Evolutionary conservation across 208 protist species (phyloP).

Genomic region (Leishmania turanica): DNA sequence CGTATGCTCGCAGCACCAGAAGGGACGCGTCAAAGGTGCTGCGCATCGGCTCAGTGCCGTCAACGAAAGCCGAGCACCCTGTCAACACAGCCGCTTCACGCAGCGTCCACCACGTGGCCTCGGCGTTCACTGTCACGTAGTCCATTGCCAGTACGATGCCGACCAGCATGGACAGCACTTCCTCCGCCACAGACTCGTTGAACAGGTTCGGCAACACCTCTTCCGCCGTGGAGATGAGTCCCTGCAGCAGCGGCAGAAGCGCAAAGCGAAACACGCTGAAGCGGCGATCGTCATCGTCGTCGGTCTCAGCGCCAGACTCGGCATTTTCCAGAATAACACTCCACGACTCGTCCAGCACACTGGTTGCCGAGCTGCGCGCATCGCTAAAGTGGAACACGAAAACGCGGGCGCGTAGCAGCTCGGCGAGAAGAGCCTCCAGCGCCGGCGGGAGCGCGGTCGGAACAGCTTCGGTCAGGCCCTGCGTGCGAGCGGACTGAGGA

Average conservation of each 20-base stretch:
- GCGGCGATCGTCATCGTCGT: constrained; percentile 43
- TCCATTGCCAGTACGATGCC: constrained; percentile 79
- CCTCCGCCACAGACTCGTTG: constrained; percentile 53
- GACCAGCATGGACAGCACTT: constrained; percentile 69
- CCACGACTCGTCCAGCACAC: constrained; percentile 82
- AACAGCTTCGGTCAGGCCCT: not conserved
- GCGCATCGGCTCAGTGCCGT: not conserved
- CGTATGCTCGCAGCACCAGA: constrained; percentile 24
- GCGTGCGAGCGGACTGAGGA: not conserved
- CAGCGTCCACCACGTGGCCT: not conserved
- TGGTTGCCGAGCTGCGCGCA: constrained; percentile 38
- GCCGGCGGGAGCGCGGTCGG: constrained; percentile 11
- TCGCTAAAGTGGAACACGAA: constrained; percentile 67
- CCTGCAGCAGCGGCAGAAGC: constrained; percentile 79
- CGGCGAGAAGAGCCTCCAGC: constrained; percentile 27
- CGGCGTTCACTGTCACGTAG: constrained; percentile 37
- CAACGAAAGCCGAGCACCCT: not conserved
- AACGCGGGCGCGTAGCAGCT: constrained; percentile 43
- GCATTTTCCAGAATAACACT: constrained; percentile 72
- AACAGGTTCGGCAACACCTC: constrained; percentile 68
- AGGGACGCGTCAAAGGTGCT: constrained; percentile 26
- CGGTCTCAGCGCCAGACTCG: constrained; percentile 42
- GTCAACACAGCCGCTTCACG: not conserved
- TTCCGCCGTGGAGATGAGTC: constrained; percentile 70
- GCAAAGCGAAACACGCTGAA: constrained; percentile 76